Conservation (phyloP, 2,329 filamentous ascomycete species). For the Dactylellina sp. region DNA sequence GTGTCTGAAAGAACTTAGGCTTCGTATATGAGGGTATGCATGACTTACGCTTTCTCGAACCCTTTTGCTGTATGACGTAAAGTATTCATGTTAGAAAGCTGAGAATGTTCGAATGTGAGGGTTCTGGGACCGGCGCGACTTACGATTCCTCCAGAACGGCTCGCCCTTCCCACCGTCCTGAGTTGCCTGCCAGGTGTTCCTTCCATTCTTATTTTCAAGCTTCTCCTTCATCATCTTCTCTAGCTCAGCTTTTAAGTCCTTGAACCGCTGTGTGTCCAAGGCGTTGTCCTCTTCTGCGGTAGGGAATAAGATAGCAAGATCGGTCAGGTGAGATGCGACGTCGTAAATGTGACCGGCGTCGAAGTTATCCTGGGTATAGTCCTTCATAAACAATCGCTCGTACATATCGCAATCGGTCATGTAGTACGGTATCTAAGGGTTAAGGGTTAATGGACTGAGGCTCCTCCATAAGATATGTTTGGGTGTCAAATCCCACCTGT, state of each 20-base stretch:
- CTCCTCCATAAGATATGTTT: too few relatives aligned
- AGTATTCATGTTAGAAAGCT: not conserved
- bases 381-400: slow-evolving; percentile 65
- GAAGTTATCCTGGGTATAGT: slow-evolving; percentile 61
- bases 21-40: not conserved
- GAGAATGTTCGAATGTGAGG: not conserved
- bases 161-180: slow-evolving; percentile 69
- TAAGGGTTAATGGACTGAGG: not conserved
- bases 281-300: slow-evolving; percentile 59
- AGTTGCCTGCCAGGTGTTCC: slow-evolving; percentile 69
- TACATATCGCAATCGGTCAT: slow-evolving; percentile 71
- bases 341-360: slow-evolving; percentile 64
- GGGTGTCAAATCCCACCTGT: slow-evolving; percentile 63
- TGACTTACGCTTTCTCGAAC: slow-evolving; percentile 59
- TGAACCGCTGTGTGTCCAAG: slow-evolving; percentile 54
- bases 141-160: slow-evolving; percentile 68
- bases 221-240: slow-evolving; percentile 62
- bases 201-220: slow-evolving; percentile 60
- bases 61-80: slow-evolving; percentile 38
- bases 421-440: slow-evolving; percentile 66
- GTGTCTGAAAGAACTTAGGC: too few relatives aligned
- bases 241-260: slow-evolving; percentile 58
- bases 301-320: slow-evolving; percentile 58
- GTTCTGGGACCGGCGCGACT: not conserved
- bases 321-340: slow-evolving; percentile 59